phyloP scores from a whole-genome alignment of 2,329 filamentous ascomycete genomes.

The Sclerotinia borealis region DNA sequence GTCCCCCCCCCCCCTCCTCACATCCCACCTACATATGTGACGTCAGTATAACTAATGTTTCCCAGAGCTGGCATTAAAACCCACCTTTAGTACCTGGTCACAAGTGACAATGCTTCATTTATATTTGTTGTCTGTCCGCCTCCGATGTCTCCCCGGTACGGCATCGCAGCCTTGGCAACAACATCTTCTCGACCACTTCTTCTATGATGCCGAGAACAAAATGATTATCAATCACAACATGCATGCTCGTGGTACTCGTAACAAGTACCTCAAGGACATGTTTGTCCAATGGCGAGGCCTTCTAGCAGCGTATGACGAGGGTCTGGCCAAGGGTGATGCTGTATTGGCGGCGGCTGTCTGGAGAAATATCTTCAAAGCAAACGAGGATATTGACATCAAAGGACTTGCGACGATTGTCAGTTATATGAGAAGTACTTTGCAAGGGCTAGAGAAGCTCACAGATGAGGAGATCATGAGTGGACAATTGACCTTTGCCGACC shows the following conservation, averaged over 20 bases:
- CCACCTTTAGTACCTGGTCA: constrained; percentile 93
- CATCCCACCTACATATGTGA: not conserved
- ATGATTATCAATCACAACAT: constrained; percentile 77
- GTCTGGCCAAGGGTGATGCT: constrained; percentile 68
- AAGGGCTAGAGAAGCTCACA: constrained; percentile 44
- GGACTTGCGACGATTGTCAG: constrained; percentile 56
- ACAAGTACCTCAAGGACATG: constrained; percentile 74
- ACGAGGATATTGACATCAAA: constrained; percentile 53
- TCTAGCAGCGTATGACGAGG: constrained; percentile 79
- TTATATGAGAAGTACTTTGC: constrained; percentile 55
- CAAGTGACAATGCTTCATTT: constrained; percentile 96
- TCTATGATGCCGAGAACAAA: constrained; percentile 77
- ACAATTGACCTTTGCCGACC: constrained; percentile 45
- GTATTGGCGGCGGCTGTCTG: constrained; percentile 78
- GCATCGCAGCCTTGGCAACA: constrained; percentile 74
- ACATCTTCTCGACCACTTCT: constrained; percentile 92
- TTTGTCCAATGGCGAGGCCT: constrained; percentile 90
- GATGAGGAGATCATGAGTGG: constrained; percentile 46
- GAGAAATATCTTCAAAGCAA: constrained; percentile 85
- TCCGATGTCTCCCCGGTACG: constrained; percentile 69
- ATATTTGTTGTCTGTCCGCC: constrained; percentile 79
- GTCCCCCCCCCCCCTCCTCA: not conserved
- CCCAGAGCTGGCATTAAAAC: constrained; percentile 67
- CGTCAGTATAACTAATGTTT: constrained; percentile 6
- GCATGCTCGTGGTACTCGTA: constrained; percentile 50